phyloP scores from a whole-genome alignment of 495 filamentous ascomycete genomes.

The Paragyromitra xinjiangensis region DNA sequence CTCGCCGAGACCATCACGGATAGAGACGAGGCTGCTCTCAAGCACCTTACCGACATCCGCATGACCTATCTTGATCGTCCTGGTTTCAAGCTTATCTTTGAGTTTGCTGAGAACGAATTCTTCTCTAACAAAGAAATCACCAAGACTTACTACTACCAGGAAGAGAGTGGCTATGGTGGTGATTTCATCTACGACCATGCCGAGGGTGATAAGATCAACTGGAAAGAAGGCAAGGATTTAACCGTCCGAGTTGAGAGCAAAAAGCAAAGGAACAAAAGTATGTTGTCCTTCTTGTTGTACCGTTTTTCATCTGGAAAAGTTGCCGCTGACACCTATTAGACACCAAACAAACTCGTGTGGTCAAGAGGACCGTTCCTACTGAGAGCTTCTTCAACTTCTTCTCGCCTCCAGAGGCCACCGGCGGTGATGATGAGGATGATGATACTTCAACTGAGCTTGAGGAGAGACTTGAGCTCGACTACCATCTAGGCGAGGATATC shows the following conservation, averaged over 20 bases:
- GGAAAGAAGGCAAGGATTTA: constrained; percentile 91
- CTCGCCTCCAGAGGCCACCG: constrained; percentile 87
- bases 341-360: constrained; percentile 97
- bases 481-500: constrained; percentile 98
- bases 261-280: constrained; percentile 99
- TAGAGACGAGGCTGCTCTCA: constrained; percentile 90
- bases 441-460: constrained; percentile 90
- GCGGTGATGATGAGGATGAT: constrained; percentile 75
- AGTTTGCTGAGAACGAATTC: constrained; percentile 92
- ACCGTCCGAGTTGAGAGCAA: constrained; percentile 96
- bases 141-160: constrained; percentile 99
- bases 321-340: constrained; percentile 66
- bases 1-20: constrained; percentile 98
- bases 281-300: constrained; percentile 55
- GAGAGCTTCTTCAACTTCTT: constrained; percentile 99
- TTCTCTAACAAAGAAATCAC: constrained; percentile 97
- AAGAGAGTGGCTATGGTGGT: constrained; percentile 96
- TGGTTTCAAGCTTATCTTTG: constrained; percentile 97
- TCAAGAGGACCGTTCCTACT: constrained; percentile 98
- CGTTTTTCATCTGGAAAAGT: background rate
- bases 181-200: constrained; percentile 99
- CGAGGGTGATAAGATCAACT: constrained; percentile 96
- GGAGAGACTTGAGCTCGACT: constrained; percentile 97
- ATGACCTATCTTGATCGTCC: constrained; percentile 99
- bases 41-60: constrained; percentile 89